Conservation (phyloP, 1,284 basidiomycete species). For the Porogramme epimiltina region DNA sequence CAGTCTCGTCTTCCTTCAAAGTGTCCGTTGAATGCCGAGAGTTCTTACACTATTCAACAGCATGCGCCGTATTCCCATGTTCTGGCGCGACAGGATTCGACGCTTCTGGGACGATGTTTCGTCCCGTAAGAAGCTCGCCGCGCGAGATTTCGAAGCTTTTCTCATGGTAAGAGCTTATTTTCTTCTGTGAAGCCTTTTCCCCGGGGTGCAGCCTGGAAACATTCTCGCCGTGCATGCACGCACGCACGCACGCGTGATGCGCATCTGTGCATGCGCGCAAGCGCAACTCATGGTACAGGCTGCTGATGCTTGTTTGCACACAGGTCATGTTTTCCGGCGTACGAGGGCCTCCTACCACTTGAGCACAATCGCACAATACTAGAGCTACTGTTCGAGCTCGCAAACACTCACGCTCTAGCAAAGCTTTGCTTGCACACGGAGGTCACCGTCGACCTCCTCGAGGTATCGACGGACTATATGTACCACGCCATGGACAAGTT, state of each 20-base stretch:
- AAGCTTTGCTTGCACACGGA: slow-evolving; percentile 35
- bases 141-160: slow-evolving; percentile 36
- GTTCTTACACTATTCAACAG: too few species aligned
- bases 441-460: slow-evolving; percentile 23
- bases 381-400: slow-evolving; percentile 29
- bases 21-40: too few species aligned
- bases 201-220: too few species aligned
- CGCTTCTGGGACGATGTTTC: slow-evolving; percentile 22
- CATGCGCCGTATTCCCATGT: slow-evolving; percentile 26
- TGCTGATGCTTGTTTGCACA: neutral
- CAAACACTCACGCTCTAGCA: slow-evolving; percentile 33
- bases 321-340: slow-evolving; percentile 24
- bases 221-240: too few species aligned
- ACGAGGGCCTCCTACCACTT: slow-evolving; percentile 30
- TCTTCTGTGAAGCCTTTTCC: too few species aligned
- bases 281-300: too few species aligned
- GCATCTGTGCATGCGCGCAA: too few species aligned
- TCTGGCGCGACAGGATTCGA: slow-evolving; percentile 26
- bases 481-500: slow-evolving; percentile 26
- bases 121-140: slow-evolving; percentile 31
- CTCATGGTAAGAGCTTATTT: neutral
- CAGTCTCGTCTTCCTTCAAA: too few species aligned
- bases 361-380: slow-evolving; percentile 23
- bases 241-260: too few species aligned
- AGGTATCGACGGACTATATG: slow-evolving; percentile 15